Conservation (phyloP, 2,329 filamentous ascomycete genomes). For the Lachnellula willkommii region DNA sequence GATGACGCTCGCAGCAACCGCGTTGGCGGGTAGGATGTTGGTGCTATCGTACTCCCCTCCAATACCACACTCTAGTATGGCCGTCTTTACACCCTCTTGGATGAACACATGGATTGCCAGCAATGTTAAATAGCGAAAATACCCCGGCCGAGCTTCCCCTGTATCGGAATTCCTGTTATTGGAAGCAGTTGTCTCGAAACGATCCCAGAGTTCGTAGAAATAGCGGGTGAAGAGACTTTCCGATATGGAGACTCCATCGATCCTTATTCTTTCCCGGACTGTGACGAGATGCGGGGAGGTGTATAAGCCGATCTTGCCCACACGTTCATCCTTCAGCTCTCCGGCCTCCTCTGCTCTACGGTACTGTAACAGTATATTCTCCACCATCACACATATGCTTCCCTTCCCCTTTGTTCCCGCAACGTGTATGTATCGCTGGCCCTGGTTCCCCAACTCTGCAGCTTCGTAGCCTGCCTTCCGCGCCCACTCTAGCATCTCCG, state of each 20-base stretch:
- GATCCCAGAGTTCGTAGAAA: slow-evolving; percentile 64
- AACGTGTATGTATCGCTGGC: slow-evolving; percentile 61
- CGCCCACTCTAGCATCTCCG: slow-evolving; percentile 32
- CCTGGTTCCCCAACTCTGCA: slow-evolving; percentile 18
- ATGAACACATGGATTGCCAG: slow-evolving; percentile 83
- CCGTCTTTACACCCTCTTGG: slow-evolving; percentile 66
- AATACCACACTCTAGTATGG: slow-evolving; percentile 88
- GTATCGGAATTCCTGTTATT: background rate
- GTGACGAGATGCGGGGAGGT: slow-evolving; percentile 65
- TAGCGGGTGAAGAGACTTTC: slow-evolving; percentile 56
- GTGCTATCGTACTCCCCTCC: slow-evolving; percentile 92
- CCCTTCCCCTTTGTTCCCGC: slow-evolving; percentile 88
- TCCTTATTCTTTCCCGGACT: slow-evolving; percentile 62
- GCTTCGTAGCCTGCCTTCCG: slow-evolving; percentile 25
- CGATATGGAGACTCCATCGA: slow-evolving; percentile 53
- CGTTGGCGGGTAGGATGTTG: slow-evolving; percentile 62
- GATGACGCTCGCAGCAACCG: slow-evolving; percentile 61
- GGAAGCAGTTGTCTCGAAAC: slow-evolving; percentile 34
- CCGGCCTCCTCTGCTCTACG: slow-evolving; percentile 22
- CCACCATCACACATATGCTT: slow-evolving; percentile 63
- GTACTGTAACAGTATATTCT: slow-evolving; percentile 56
- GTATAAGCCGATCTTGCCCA: slow-evolving; percentile 51
- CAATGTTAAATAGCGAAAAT: slow-evolving; percentile 87
- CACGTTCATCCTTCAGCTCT: slow-evolving; percentile 3
- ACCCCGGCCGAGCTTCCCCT: slow-evolving; percentile 63